Base-by-base conservation (phyloP, 2,329 filamentous ascomycete genomes). In the Trichoderma arundinaceum region DNA sequence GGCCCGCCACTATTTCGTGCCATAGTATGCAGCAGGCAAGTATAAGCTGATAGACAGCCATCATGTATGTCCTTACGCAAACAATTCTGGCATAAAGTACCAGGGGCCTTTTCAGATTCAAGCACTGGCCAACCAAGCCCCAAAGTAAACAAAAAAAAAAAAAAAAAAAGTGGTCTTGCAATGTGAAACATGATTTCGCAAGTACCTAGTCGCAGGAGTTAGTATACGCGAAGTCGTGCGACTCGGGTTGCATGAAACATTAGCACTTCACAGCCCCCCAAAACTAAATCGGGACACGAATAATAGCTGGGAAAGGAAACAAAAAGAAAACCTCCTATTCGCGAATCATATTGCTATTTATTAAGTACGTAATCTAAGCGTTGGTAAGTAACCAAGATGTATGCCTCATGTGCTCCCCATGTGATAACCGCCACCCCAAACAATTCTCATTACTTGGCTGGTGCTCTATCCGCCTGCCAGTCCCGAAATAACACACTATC, bases 381-480 rank as follows among this genome's bases (percentile, higher is more conserved):
- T 54, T n/a, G 59, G 46, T 63, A 53, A 63, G 59, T 63, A 63
- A 63, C 49, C 59, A 63, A 62, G 38, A 63, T 63, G 49, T 63
- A 63, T 63, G 59, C 49, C 59, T 63, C 59, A 63, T 63, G 38
- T 53, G 59, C 59, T 54, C 49, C 41, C 59, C 57, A n/a, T 54
- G 59, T 54, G 48, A 43, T 43, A 52, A 35, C 38, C 59, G 59
- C 49, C 39, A 54, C 59, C 46, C 59, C 59, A 54, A 63, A 54
- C 39, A 46, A 22, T 57, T 56, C 32, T 64, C 61, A 57, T 64
- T 46, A 54, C 51, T 64, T 57, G n/a, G 22, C 61, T 41, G 52
- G 41, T 44, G 48, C 35, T 64, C 51, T 58, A 49, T 64, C 61
- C 52, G 44, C 43, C 44, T 43, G 52, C 61, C 35, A 49, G 32